Base-by-base conservation (phyloP, 768 basidiomycete species). In the Auriscalpium orientale region DNA sequence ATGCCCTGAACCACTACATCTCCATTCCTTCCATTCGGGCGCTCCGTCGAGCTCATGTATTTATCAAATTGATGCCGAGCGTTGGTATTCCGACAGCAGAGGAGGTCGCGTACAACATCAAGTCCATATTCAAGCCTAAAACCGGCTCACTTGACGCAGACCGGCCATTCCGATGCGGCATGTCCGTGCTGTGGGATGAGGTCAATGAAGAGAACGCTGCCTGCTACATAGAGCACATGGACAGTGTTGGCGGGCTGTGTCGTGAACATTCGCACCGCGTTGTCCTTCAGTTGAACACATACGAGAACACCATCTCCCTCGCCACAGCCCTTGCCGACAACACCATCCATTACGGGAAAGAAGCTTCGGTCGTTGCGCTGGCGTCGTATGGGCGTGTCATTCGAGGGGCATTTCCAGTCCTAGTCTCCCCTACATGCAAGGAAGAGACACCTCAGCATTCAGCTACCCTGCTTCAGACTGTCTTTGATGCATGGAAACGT, bases 221-320 rank as follows among this genome's bases (percentile, higher is more conserved):
- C 2, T 65, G 63, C 49, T 70, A 68, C 22, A 56, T 67, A 16
- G n/a, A 65, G 1, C 50, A 53, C 11, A 56, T 59, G 1, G 68
- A 69, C 53, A 34, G 55, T 33, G 65, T 66, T 28, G 68, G 57
- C 0, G 69, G 70, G 0, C 58, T 70, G 20, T 71, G 69, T 48
- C 47, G 54, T 15, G 62, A 69, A 49, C 67, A 69, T 53, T 54
- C 59, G 3, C 7, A 47, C 0, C 51, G 49, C 2, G 69, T 43
- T 18, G n/a, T 13, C 2, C 40, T 43, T 2, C 40, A 7, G 2
- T 7, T 43, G 2, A 18, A 12, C 12, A 43, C 40, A 8, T 43
- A 13, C 40, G 40, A 43, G 3, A 43, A 43, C 7, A 7, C 40
- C 7, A 7, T 43, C 3, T 43, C 40, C 4, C 40, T 43, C 3